Conservation (phyloP, 805 yeast genomes). For the Cyberlindnera mycetangii region DNA sequence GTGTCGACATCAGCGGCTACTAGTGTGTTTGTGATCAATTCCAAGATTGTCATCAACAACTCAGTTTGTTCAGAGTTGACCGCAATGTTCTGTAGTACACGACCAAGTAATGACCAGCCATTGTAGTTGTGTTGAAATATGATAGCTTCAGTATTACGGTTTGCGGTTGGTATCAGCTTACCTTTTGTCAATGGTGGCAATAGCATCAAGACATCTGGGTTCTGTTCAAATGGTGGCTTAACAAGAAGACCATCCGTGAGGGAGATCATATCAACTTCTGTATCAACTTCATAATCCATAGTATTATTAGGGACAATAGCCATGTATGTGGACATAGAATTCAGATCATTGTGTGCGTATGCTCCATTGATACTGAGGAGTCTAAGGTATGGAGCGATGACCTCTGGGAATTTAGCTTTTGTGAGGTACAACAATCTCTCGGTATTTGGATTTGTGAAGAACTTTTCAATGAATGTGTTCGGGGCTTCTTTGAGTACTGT, state of each 20-base stretch:
- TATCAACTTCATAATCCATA: conserved; percentile 42
- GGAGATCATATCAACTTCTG: conserved; percentile 50
- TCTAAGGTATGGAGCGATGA: conserved; percentile 57
- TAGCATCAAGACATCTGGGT: conserved; percentile 39
- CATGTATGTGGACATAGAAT: conserved; percentile 60
- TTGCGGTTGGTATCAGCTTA: conserved; percentile 55
- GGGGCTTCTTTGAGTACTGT: conserved; percentile 32
- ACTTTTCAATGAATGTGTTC: conserved; percentile 36
- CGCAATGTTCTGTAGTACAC: conserved; percentile 62
- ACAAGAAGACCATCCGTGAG: conserved; percentile 47
- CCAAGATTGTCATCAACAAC: conserved; percentile 46
- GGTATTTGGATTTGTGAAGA: conserved; percentile 33
- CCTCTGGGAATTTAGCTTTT: conserved; percentile 72
- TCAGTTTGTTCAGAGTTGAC: conserved; percentile 35
- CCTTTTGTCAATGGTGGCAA: conserved; percentile 64
- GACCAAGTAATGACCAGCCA: conserved; percentile 87
- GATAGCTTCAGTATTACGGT: conserved; percentile 40
- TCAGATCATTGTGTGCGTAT: conserved; percentile 63
- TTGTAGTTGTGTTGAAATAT: conserved; percentile 71
- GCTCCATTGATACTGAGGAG: conserved; percentile 60
- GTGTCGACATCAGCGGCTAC: conserved; percentile 36
- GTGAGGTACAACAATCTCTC: conserved; percentile 40
- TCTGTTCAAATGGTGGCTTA: conserved; percentile 55
- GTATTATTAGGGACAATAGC: conserved; percentile 37
- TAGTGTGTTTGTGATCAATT: conserved; percentile 47